A percentile compares a stretch with the other conserved stretches of the same genome.
Evolutionary conservation across 345 rosid genomes (phyloP).

Genomic region (Eucalyptus grandis): DNA sequence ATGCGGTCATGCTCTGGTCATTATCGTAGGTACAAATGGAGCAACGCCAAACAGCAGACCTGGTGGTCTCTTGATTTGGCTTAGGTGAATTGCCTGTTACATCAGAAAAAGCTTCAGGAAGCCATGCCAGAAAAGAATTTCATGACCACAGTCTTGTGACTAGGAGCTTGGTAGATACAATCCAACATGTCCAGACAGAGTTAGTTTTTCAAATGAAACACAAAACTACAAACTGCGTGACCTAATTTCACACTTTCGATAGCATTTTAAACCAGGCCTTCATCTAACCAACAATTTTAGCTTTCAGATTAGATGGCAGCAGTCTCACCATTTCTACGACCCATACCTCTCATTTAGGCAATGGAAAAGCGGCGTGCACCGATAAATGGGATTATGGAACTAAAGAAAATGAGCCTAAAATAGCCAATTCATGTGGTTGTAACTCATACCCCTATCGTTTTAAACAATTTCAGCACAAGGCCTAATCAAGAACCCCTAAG

Average conservation of each 20-base stretch:
- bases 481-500: not conserved
- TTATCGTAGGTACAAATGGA: conserved; percentile 88
- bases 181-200: not conserved
- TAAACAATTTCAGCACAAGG: not conserved
- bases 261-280: not conserved
- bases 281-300: not conserved
- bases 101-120: not conserved
- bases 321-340: not conserved
- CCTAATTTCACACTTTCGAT: not conserved
- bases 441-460: no score
- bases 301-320: not conserved
- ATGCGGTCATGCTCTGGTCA: conserved; percentile 51
- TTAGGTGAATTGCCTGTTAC: conserved; percentile 20
- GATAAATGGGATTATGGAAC: not conserved
- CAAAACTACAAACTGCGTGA: not conserved
- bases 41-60: conserved; percentile 53
- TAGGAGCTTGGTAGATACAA: not conserved
- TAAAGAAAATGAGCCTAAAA: not conserved
- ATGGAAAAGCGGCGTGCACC: not conserved
- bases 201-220: not conserved
- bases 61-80: conserved; percentile 12
- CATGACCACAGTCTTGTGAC: not conserved
- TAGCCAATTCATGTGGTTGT: not conserved
- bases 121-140: not conserved
- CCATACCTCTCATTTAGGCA: not conserved